Base-by-base conservation (phyloP, 148 eudicot genomes). In the Cornus kousa region DNA sequence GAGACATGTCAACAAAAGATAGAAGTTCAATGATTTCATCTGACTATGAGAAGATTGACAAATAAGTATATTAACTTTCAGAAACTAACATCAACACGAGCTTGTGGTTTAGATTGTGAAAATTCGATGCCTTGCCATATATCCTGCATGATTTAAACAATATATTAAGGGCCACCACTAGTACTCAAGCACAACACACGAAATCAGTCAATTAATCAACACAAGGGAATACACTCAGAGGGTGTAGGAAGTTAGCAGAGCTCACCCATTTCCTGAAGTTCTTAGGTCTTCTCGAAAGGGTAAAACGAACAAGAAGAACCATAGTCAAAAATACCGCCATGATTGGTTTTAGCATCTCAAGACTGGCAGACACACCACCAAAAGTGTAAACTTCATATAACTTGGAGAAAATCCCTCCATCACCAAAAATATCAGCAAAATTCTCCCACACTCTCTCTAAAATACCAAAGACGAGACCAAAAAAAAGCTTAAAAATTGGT, bases 91-190 rank as follows among this genome's bases (percentile, higher is more conserved):
- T 95, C 97, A 78, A 95, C 94, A 72, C 97, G 95, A 60, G 98
- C 98, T 83, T 95, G 91, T 71, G 98, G 87, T 80, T 95, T 95
- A 79, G 98, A 95, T 78, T 91, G 95, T 73, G 95, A 91, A 86
- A 91, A 91, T 80, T 90, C 91, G 67, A 91, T 87, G 33, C 91
- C 97, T 95, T 95, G 98, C 98, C 97, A 95, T 78, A 95, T 90
- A 85, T 93, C 95, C 98, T 95, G 89, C 86, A 88, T 35, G 33
- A 85, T 71, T 69, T 17, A 78, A 70, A 77, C 67, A 43, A 62
- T 62, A 77, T 9, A 68, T 19, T 78, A 75, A 67, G 22, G 9
- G 39, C 74, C 28, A 31, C 2, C 2, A 76, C 32, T 43, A 20
- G 24, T 33, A 59, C 5, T 57, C 40, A 16, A 23, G 7, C 7